phyloP scores from a whole-genome alignment of 2,329 filamentous ascomycete species.

The Fusarium staphyleae region DNA sequence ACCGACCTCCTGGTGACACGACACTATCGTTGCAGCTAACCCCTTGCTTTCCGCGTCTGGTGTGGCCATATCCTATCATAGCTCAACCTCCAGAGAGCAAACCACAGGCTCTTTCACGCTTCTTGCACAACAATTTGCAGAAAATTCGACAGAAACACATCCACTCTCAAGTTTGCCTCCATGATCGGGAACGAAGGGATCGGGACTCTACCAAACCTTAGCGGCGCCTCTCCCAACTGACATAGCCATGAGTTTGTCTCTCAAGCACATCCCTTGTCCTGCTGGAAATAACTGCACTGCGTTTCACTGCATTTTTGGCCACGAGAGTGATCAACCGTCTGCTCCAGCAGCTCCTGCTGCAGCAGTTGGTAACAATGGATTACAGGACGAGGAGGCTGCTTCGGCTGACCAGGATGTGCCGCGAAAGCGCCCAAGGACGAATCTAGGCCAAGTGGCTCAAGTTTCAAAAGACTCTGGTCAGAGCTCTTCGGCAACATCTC shows the following conservation, averaged over 20 bases:
- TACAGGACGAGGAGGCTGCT: constrained; percentile 7
- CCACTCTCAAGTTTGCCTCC: not conserved
- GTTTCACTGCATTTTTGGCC: constrained; percentile 60
- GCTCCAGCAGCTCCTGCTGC: constrained; percentile 12
- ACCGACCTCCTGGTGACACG: not conserved
- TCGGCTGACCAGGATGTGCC: constrained; percentile 40
- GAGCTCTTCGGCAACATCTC: constrained; percentile 10
- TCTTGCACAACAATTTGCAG: not conserved
- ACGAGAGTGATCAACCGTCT: constrained; percentile 47
- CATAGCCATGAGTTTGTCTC: constrained; percentile 48
- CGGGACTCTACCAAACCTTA: not conserved
- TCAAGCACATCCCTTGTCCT: constrained; percentile 60
- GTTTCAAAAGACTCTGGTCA: constrained; percentile 11
- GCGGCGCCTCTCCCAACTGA: not conserved
- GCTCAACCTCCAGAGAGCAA: constrained; percentile 4
- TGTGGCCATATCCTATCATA: too few species aligned
- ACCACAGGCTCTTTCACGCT: not conserved
- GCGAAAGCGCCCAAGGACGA: constrained; percentile 44
- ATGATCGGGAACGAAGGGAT: not conserved
- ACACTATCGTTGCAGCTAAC: constrained; percentile 1
- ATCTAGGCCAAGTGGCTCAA: constrained; percentile 20
- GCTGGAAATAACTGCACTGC: constrained; percentile 57
- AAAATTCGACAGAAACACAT: not conserved
- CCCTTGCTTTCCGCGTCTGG: constrained; percentile 1
- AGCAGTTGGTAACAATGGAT: not conserved